Conservation (phyloP, 148 eudicot genomes). For the Chenopodium formosanum region DNA sequence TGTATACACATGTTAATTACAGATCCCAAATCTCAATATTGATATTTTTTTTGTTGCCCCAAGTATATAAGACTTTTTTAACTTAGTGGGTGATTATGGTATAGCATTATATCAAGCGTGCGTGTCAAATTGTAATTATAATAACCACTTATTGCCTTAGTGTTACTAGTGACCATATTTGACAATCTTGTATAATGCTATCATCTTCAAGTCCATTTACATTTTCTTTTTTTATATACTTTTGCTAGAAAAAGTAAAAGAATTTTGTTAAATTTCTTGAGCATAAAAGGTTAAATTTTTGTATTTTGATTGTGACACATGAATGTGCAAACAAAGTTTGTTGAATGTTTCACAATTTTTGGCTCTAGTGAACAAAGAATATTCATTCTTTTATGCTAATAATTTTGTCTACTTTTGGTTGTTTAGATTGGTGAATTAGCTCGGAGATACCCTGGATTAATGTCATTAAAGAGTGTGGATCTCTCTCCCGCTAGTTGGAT, state of each 20-base stretch:
- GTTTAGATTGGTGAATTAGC: conserved; percentile 65
- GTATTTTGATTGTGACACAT: conserved; percentile 9
- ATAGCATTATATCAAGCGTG: conserved; percentile 12
- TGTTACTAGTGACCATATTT: conserved; percentile 6
- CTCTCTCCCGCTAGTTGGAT: conserved; percentile 96
- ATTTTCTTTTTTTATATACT: background rate
- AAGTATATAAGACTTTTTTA: background rate
- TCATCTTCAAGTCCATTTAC: background rate
- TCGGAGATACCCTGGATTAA: conserved; percentile 64
- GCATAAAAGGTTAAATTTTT: conserved; percentile 7
- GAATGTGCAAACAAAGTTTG: background rate
- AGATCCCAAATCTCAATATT: no score
- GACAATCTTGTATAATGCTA: background rate
- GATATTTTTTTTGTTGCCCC: background rate
- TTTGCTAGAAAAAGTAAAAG: background rate
- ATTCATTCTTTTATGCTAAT: conserved; percentile 13
- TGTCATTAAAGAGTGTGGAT: conserved; percentile 83
- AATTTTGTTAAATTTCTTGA: background rate
- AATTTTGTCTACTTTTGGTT: conserved; percentile 3
- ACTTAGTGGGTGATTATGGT: conserved; percentile 17
- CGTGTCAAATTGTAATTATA: conserved; percentile 15
- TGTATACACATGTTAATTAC: no score
- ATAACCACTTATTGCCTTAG: conserved; percentile 1
- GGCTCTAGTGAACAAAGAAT: background rate
- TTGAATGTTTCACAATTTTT: background rate